Conservation (phyloP, 208 protist species). For the Blastocrithidia nonstop region DNA sequence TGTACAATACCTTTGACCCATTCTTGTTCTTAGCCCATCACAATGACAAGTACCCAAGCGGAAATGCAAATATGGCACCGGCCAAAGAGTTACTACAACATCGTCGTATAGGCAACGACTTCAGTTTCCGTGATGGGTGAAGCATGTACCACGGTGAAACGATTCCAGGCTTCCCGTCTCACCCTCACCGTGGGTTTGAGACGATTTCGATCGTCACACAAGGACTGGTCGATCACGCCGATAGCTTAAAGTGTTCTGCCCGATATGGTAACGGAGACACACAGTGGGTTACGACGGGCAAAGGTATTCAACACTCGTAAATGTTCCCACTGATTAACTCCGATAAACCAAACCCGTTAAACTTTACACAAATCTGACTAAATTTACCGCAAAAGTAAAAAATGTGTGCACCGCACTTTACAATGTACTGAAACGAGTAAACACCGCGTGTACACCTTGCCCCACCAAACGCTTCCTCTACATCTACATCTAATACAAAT, state of each 20-base stretch:
- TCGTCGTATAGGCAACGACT: conserved; percentile 41
- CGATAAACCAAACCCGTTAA: conserved; percentile 16
- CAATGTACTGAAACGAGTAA: conserved; percentile 35
- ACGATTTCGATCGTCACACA: conserved; percentile 71
- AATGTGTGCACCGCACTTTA: conserved; percentile 57
- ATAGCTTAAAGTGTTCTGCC: conserved; percentile 53
- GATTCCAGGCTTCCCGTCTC: conserved; percentile 65
- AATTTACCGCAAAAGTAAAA: conserved; percentile 71
- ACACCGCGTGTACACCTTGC: conserved; percentile 11
- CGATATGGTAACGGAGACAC: conserved; percentile 54
- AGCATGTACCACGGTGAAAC: conserved; percentile 47
- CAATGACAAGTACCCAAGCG: conserved; percentile 31
- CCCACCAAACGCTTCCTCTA: conserved; percentile 3
- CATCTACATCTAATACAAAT: too few relatives aligned
- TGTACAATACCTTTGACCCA: conserved; percentile 27
- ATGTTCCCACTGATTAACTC: conserved; percentile 31
- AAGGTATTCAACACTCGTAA: conserved; percentile 79
- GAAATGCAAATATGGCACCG: conserved; percentile 11
- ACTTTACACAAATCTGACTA: conserved; percentile 80
- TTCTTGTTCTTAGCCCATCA: conserved; percentile 41
- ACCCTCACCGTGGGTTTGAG: conserved; percentile 82
- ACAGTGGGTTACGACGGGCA: conserved; percentile 88
- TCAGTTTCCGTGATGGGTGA: conserved; percentile 41
- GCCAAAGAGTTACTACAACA: conserved; percentile 11
- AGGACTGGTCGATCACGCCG: conserved; percentile 69